These are phyloP conservation scores for Fusarium siculi DNA, from an alignment of 2,329 filamentous ascomycete genomes.

Conservation along the genomic window DNA sequence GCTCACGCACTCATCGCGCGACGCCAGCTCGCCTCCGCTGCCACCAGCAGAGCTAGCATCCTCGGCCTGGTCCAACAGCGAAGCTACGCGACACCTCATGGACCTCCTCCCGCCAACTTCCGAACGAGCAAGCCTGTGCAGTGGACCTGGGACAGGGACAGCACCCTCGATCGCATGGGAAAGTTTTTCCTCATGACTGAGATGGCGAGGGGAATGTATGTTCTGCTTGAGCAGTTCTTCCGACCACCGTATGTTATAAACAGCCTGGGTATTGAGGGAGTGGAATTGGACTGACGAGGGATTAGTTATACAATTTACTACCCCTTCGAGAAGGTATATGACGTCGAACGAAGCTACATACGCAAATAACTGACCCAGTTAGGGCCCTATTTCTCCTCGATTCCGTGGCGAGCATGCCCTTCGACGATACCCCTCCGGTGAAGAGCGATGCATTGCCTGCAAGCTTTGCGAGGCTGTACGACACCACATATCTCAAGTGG, in stretches of 20 bases:
- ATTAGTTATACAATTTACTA: slow-evolving; percentile 96
- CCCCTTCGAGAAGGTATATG: slow-evolving; percentile 88
- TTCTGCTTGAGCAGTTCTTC: slow-evolving; percentile 98
- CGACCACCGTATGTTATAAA: slow-evolving; percentile 83
- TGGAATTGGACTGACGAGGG: slow-evolving; percentile 25
- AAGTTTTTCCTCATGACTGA: slow-evolving; percentile 97
- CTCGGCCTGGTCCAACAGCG: slow-evolving; percentile 45
- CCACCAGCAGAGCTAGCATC: slow-evolving; percentile 30
- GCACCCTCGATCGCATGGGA: slow-evolving; percentile 82
- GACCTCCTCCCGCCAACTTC: slow-evolving; percentile 84
- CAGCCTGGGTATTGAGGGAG: background rate
- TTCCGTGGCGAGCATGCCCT: slow-evolving; percentile 99
- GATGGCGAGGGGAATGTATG: slow-evolving; percentile 98
- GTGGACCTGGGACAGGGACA: slow-evolving; percentile 85
- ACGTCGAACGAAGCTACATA: background rate
- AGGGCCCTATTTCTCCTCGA: slow-evolving; percentile 94
- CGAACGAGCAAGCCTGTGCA: slow-evolving; percentile 76
- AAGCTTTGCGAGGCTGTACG: slow-evolving; percentile 93
- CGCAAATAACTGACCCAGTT: slow-evolving; percentile 33
- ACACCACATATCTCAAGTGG: background rate
- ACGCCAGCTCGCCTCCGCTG: slow-evolving; percentile 48
- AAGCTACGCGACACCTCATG: slow-evolving; percentile 75
- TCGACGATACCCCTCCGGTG: slow-evolving; percentile 93
- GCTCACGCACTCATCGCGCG: slow-evolving; percentile 51
- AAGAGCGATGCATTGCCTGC: slow-evolving; percentile 99